Evolutionary conservation across 176 grass and related monocot species (phyloP), one percentile per base, ranked within the genome.

Genomic region (Oryza nivara): DNA sequence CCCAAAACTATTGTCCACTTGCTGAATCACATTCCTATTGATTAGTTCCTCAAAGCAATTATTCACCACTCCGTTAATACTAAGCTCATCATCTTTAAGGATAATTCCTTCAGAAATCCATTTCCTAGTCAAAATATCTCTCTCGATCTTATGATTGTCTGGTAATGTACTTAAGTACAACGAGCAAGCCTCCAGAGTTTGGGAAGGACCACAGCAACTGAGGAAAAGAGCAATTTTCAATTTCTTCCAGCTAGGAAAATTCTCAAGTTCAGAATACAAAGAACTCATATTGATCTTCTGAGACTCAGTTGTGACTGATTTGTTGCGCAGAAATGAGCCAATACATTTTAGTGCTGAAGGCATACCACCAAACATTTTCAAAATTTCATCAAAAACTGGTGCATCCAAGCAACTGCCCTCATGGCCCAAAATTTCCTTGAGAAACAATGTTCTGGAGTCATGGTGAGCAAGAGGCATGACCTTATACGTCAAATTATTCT

Each of bases 51-150:
- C 67, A 60, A 83, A 83, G 47, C 45, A 83, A 1, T 7, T 0
- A 9, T n/a, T 48, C 63, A 45, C 68, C 2, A 83, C 28, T 26
- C 64, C 68, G 17, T 60, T 30, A 43, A 13, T 3, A 41, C 17
- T 16, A 17, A 3, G 10, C 11, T 10, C 9, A n/a, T 1, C 0
- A 1, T 16, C 11, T 28, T 25, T 2, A 43, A 12, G 10, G n/a
- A 74, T 73, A 64, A 83, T 63, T 60, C 30, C 80, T 83, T 83
- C 41, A 3, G 68, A 9, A 11, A 41, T 74, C 80, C 80, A 83
- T 83, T 56, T 83, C 40, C 68, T 83, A 60, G 63, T 51, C 28
- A 64, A 25, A 22, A 0, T 15, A 61, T 16, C 28, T 28, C 11
- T 83, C 10, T 34, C 4, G 28, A 74, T 74, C 20, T 9, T 83